A percentile compares a stretch with the other conserved stretches of the same genome.
Evolutionary conservation across 139 green algal genomes (phyloP).

Genomic region (Gonium pectorale): DNA sequence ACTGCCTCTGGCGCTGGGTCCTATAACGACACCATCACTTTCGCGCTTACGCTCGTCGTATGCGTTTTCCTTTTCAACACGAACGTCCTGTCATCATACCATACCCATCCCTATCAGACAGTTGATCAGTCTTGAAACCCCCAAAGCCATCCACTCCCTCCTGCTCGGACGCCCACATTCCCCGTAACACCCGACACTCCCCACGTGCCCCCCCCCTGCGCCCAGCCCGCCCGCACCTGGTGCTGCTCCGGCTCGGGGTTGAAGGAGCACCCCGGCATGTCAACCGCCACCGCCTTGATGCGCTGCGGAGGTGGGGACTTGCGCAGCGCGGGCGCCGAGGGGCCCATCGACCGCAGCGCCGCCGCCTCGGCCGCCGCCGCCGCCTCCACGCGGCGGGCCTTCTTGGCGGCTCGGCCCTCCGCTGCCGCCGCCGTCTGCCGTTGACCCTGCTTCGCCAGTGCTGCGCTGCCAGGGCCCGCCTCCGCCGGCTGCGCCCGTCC

Average conservation of each 20-base stretch:
- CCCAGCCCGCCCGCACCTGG: slow-evolving; percentile 50
- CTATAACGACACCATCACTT: too few species aligned
- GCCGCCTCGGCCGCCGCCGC: neutral
- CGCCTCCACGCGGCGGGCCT: neutral
- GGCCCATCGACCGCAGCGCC: slow-evolving; percentile 9
- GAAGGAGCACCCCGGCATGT: slow-evolving; percentile 85
- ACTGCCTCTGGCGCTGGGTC: too few species aligned
- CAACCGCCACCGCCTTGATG: slow-evolving; percentile 74
- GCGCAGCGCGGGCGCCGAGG: slow-evolving; percentile 3
- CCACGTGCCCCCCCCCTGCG: neutral
- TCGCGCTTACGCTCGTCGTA: too few species aligned
- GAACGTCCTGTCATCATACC: too few species aligned
- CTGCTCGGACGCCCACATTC: too few species aligned
- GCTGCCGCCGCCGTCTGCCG: too few species aligned
- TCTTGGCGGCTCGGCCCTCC: neutral
- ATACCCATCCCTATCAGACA: too few species aligned
- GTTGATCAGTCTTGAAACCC: too few species aligned
- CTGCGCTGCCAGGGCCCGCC: neutral
- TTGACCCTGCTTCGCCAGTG: neutral
- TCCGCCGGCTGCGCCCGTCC: neutral
- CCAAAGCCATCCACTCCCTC: too few species aligned
- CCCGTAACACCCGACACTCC: neutral
- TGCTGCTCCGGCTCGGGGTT: slow-evolving; percentile 78
- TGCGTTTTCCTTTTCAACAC: too few species aligned
- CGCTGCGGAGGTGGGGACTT: neutral